Evolutionary conservation across 2,329 filamentous ascomycete genomes (phyloP), one percentile per base, ranked within the genome.

Genomic region (Pseudopyricularia cyperi): DNA sequence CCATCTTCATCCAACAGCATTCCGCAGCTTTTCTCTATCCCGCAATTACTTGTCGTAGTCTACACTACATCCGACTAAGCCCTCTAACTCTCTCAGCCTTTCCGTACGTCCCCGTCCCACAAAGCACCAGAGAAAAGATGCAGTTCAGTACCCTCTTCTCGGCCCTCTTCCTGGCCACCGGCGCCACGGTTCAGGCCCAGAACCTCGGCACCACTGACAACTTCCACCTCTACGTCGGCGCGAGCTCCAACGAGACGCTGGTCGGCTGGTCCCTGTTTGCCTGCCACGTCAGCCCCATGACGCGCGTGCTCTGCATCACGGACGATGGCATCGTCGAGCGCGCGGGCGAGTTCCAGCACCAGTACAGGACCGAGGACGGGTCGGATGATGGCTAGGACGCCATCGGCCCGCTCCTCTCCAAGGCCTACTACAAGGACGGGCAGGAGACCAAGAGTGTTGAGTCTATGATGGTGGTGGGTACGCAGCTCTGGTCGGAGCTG

Each of bases 321-420:
- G 60, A 64, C 7, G 69, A 66, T 57, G 64, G 66, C 42, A 53
- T 63, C 15, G 65, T 65, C 12, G 64, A 66, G 9, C 65, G 61
- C 37, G 61, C 64, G 24, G 61, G 66, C 48, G 61, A 58, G 51
- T 70, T 65, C 60, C 61, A 58, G 54, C 65, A 66, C 59, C 69
- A 69, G 58, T 60, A 60, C 53, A 63, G 14, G 17, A 2, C 37
- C 37, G 17, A 37, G 3, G 34, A 37, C 8, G n/a, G 35, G 19
- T 62, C 11, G 52, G 47, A 46, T 26, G 56, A 59, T 7, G 53
- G 37, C 37, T 49, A 55, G 3, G 35, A 46, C 24, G 35, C 57
- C 15, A 57, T 58, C 26, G 67, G 66, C 5, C 46, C 53, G 3
- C 53, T 69, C 7, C 44, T 58, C 12, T 67, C 64, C 60, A 60